A percentile compares a stretch with the other conserved stretches of the same genome.
phyloP scores from a whole-genome alignment of 208 protist genomes.

The Cochliopodium minus region DNA sequence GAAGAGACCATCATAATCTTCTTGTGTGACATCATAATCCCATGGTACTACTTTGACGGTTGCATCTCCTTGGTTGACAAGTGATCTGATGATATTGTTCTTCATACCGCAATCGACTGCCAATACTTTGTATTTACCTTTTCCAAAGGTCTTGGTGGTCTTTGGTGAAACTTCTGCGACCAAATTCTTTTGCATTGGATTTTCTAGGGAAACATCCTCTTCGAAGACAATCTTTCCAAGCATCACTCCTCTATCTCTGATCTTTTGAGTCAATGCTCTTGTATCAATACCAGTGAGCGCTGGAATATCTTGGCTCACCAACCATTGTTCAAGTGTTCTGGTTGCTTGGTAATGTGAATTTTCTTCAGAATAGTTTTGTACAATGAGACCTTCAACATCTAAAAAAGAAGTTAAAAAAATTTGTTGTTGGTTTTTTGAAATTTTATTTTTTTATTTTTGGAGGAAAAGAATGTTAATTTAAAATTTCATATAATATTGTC shows the following conservation, averaged over 20 bases:
- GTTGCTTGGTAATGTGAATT: constrained; percentile 17
- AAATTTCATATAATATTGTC: no score
- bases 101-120: constrained; percentile 65
- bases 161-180: constrained; percentile 76
- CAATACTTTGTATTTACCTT: constrained; percentile 38
- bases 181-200: constrained; percentile 79
- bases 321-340: constrained; percentile 39
- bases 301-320: constrained; percentile 74
- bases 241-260: constrained; percentile 73
- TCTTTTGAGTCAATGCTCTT: constrained; percentile 79
- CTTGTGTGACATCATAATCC: constrained; percentile 80
- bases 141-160: constrained; percentile 47
- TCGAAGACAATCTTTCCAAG: constrained; percentile 61
- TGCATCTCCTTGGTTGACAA: constrained; percentile 12
- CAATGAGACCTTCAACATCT: constrained; percentile 14
- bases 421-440: constrained; percentile 32
- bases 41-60: constrained; percentile 46
- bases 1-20: constrained; percentile 88
- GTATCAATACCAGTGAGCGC: constrained; percentile 92
- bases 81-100: constrained; percentile 25
- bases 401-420: constrained; percentile 9
- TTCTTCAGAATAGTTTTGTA: constrained; percentile 19
- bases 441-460: no score
- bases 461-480: no score
- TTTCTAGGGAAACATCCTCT: constrained; percentile 53